Evolutionary conservation across 2,329 filamentous ascomycete species (phyloP).

Genomic region (Fusarium floridanum): DNA sequence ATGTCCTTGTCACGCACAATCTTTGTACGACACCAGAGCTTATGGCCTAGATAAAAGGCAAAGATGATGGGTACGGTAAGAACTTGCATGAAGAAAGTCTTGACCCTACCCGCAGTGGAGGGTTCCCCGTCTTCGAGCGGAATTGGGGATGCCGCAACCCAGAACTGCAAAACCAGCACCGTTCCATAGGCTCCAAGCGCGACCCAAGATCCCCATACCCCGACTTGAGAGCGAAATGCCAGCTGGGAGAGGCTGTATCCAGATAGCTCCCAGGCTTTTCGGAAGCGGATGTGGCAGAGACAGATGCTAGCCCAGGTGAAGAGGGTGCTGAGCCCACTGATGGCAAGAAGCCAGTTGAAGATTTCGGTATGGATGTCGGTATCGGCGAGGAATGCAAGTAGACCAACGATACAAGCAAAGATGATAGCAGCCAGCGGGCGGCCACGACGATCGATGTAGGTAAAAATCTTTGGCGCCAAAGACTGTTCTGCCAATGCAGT

Average conservation of each 20-base stretch:
- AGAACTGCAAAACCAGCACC: slow-evolving; percentile 87
- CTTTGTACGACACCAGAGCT: slow-evolving; percentile 77
- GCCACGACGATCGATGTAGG: slow-evolving; percentile 84
- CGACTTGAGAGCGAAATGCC: slow-evolving; percentile 83
- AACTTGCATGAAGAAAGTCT: slow-evolving; percentile 79
- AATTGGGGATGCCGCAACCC: slow-evolving; percentile 84
- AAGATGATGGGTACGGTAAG: slow-evolving; percentile 77
- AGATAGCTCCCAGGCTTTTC: slow-evolving; percentile 76
- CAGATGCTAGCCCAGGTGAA: slow-evolving; percentile 89
- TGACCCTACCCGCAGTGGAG: slow-evolving; percentile 55
- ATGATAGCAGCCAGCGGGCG: slow-evolving; percentile 81
- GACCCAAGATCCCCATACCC: slow-evolving; percentile 83
- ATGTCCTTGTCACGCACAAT: slow-evolving; percentile 79
- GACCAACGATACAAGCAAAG: slow-evolving; percentile 74
- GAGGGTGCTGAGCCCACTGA: slow-evolving; percentile 78
- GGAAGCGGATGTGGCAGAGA: slow-evolving; percentile 89
- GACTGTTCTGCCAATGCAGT: slow-evolving; percentile 66
- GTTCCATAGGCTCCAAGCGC: slow-evolving; percentile 82
- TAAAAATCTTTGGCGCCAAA: slow-evolving; percentile 82
- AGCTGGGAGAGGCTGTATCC: slow-evolving; percentile 80
- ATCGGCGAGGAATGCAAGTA: slow-evolving; percentile 82
- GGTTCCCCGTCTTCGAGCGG: neutral
- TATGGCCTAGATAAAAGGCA: slow-evolving; percentile 79
- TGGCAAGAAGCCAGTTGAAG: slow-evolving; percentile 84
- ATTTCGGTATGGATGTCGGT: slow-evolving; percentile 70